These are phyloP conservation scores for Scedosporium boydii DNA, from an alignment of 2,329 filamentous ascomycete species.

Conservation along the genomic window DNA sequence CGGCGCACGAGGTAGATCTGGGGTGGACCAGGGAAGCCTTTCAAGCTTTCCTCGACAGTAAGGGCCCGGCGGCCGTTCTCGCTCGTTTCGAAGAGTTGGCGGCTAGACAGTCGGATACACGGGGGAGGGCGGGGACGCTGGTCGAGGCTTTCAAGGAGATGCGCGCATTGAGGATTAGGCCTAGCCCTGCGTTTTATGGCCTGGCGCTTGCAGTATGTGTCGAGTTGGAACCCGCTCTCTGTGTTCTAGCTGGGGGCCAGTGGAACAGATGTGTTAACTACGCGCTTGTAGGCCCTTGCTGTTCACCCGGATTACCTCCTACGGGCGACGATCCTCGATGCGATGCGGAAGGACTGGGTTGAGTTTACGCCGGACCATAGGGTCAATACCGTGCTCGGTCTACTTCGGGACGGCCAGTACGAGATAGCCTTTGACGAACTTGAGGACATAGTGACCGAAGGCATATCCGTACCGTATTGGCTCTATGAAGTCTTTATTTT, in stretches of 20 bases:
- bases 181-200: constrained; percentile 8
- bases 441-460: constrained; percentile 52
- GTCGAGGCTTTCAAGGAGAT: constrained; percentile 13
- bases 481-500: constrained; percentile 71
- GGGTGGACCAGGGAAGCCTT: background rate
- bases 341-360: constrained; percentile 65
- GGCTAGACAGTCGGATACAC: background rate
- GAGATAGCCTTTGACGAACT: constrained; percentile 69
- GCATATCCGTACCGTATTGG: constrained; percentile 55
- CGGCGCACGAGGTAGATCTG: background rate
- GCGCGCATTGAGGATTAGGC: constrained; percentile 12
- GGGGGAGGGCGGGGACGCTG: constrained; percentile 11
- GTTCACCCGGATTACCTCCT: constrained; percentile 81
- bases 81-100: constrained; percentile 1
- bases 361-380: constrained; percentile 40
- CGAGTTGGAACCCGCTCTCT: background rate
- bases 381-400: constrained; percentile 58
- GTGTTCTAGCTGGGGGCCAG: background rate
- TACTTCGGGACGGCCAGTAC: constrained; percentile 72
- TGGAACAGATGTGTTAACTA: background rate
- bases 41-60: background rate
- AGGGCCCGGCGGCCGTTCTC: background rate
- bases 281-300: constrained; percentile 48
- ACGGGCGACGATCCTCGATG: constrained; percentile 58
- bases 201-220: constrained; percentile 19